A percentile compares a stretch with the other conserved stretches of the same genome.
Conservation (phyloP, 1,284 basidiomycete genomes). For the Cryptococcus depauperatus region DNA sequence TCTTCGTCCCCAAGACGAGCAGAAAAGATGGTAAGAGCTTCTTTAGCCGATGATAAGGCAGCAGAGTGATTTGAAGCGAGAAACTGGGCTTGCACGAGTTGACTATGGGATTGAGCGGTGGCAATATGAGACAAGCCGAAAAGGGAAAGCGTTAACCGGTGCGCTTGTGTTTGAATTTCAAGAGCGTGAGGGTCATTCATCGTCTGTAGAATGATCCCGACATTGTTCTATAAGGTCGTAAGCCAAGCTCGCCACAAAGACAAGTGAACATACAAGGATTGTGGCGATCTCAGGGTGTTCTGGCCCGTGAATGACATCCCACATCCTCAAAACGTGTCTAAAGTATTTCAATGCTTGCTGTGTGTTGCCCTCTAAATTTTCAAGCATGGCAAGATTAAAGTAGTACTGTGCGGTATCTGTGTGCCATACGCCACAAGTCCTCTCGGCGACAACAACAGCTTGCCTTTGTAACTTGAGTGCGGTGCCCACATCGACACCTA, state of each 20-base stretch:
- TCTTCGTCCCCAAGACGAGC: slow-evolving; percentile 42
- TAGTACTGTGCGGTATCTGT: slow-evolving; percentile 52
- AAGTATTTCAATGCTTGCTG: slow-evolving; percentile 48
- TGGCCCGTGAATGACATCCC: slow-evolving; percentile 50
- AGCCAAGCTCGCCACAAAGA: neutral
- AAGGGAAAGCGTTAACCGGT: slow-evolving; percentile 27
- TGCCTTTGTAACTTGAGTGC: slow-evolving; percentile 51
- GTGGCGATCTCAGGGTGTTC: slow-evolving; percentile 49
- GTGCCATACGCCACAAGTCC: slow-evolving; percentile 51
- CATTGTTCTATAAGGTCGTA: slow-evolving; percentile 30
- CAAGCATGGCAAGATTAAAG: slow-evolving; percentile 52
- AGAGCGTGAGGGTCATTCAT: slow-evolving; percentile 38
- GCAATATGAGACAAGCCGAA: slow-evolving; percentile 41
- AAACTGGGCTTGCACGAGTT: slow-evolving; percentile 46
- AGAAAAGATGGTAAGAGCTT: slow-evolving; percentile 44
- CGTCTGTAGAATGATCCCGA: slow-evolving; percentile 43
- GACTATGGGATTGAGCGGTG: slow-evolving; percentile 40
- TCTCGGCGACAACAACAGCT: slow-evolving; percentile 52
- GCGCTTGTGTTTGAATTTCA: slow-evolving; percentile 33
- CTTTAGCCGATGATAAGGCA: slow-evolving; percentile 41
- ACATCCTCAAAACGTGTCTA: slow-evolving; percentile 50
- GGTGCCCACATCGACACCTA: slow-evolving; percentile 45
- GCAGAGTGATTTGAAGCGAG: slow-evolving; percentile 42
- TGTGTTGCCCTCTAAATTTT: slow-evolving; percentile 47
- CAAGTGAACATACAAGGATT: slow-evolving; percentile 44